Conservation (phyloP, 176 grass and related monocot species). For the Hsuehochloa calcarea region DNA sequence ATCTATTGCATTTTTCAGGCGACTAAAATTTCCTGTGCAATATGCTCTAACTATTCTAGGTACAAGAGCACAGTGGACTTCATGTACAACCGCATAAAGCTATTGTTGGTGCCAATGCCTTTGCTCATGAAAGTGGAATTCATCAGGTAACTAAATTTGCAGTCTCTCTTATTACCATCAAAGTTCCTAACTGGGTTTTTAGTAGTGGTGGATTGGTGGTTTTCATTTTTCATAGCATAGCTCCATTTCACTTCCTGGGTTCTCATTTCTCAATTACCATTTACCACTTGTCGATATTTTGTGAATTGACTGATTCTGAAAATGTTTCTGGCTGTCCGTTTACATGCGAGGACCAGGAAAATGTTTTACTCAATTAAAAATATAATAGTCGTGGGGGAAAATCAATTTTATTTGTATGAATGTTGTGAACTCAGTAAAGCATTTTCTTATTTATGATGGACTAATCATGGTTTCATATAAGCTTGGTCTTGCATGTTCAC, state of each 20-base stretch:
- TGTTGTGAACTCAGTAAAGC: neutral
- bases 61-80: conserved; percentile 96
- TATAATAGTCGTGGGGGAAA: neutral
- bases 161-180: neutral
- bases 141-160: conserved; percentile 66
- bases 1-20: conserved; percentile 2
- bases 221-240: neutral
- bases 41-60: conserved; percentile 51
- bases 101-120: conserved; percentile 99
- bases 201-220: neutral
- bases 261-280: neutral
- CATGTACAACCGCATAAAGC: conserved; percentile 92
- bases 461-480: neutral
- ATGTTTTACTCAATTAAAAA: neutral
- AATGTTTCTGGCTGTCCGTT: neutral
- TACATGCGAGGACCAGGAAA: neutral
- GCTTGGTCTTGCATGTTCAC: neutral
- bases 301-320: neutral
- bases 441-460: neutral
- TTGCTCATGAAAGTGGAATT: conserved; percentile 99
- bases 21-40: neutral
- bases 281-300: neutral
- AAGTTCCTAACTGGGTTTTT: neutral
- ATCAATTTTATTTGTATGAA: neutral
- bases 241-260: neutral